Evolutionary conservation across 148 eudicot genomes (phyloP), one percentile per base, ranked within the genome.

Genomic region (Pouteria glomerata): DNA sequence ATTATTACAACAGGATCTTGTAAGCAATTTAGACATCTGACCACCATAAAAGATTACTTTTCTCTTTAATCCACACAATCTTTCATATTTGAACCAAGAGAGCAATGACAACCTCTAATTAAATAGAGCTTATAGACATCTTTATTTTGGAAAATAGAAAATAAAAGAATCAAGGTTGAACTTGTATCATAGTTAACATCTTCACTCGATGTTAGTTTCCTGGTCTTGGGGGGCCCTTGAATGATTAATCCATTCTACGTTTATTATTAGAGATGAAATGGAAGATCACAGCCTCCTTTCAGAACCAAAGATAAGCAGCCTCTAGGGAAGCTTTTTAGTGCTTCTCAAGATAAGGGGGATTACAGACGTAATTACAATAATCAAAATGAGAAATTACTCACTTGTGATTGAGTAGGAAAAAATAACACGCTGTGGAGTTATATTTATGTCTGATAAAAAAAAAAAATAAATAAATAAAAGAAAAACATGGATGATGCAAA

Each of bases 221-320:
- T 21, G 24, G 10, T 19, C 19, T 41, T 13, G 13, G 51, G 31
- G 15, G 51, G n/a, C 15, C 18, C 12, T 41, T 26, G 16, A 18
- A 26, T 42, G 26, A 26, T 41, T 14, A 24, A 63, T 42, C 68
- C 4, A 44, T 48, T n/a, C 4, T n/a, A n/a, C 35, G 7, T 23
- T 15, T 13, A 44, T 64, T 34, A 15, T 14, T 4, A 64, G 52
- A 44, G 33, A 42, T 42, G 68, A 42, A 24, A 14, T 15, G 52
- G 52, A 63, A 42, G 3, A 41, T 14, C 53, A 64, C n/a, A 64
- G 33, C 53, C 4, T 42, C 27, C 14, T 12, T n/a, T 14, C 45
- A 63, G 66, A n/a, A 63, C 41, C 66, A 63, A 41, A 60, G 19
- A 63, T 37, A 35, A 16, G 44, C 68, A 64, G 52, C 68, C 52